Evolutionary conservation across 2,329 filamentous ascomycete genomes (phyloP).

Genomic region (Colletotrichum caudatum): DNA sequence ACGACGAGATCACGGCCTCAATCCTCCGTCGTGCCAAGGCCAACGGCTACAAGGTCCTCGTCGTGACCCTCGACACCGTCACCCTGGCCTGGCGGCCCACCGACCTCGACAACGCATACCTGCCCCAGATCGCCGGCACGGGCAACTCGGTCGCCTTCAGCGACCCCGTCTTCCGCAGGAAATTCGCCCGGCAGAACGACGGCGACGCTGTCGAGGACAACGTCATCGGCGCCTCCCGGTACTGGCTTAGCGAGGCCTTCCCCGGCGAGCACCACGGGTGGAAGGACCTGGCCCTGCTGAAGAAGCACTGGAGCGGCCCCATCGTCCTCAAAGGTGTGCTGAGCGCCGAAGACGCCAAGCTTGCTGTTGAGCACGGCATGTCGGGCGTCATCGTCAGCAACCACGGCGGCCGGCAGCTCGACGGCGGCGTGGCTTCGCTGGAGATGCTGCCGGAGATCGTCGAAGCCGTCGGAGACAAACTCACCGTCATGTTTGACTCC

Average conservation of each 20-base stretch:
- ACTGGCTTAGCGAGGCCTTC: constrained; percentile 67
- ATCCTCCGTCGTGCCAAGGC: constrained; percentile 71
- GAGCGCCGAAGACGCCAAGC: constrained; percentile 50
- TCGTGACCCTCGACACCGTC: constrained; percentile 81
- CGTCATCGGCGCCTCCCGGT: constrained; percentile 60
- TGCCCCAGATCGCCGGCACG: constrained; percentile 69
- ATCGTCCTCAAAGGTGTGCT: constrained; percentile 59
- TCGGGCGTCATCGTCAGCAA: constrained; percentile 73
- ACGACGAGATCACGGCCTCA: constrained; percentile 73
- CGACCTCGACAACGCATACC: constrained; percentile 73
- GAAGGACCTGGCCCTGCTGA: constrained; percentile 70
- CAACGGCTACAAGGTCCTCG: constrained; percentile 72
- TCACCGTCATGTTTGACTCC: constrained; percentile 72
- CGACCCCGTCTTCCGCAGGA: constrained; percentile 73
- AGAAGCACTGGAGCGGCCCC: constrained; percentile 71
- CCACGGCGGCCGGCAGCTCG: constrained; percentile 65
- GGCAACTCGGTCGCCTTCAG: constrained; percentile 73
- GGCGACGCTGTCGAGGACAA: constrained; percentile 62
- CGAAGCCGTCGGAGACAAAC: constrained; percentile 68
- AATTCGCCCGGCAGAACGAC: constrained; percentile 64
- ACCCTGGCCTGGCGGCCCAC: constrained; percentile 75
- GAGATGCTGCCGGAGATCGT: constrained; percentile 69
- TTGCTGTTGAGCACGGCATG: constrained; percentile 64
- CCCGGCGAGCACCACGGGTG: constrained; percentile 67
- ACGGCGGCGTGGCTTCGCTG: constrained; percentile 62